These are phyloP conservation scores for Pontederia paniculata DNA, from an alignment of 176 grass and related monocot genomes.

Conservation along the genomic window DNA sequence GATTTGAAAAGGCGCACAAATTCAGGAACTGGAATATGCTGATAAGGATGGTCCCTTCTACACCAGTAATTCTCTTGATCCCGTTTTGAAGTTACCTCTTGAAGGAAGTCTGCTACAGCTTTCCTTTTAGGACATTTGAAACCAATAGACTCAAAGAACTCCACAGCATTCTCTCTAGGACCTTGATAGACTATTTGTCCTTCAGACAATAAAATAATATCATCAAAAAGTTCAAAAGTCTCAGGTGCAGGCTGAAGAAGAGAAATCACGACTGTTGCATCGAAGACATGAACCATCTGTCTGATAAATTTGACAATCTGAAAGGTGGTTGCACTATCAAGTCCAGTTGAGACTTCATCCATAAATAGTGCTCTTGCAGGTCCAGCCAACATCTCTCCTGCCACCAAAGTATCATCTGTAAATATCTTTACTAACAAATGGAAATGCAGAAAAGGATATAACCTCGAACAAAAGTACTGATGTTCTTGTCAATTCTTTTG, in stretches of 20 bases:
- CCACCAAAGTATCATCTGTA: neutral
- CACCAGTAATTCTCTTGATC: constrained; percentile 56
- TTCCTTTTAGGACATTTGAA: constrained; percentile 60
- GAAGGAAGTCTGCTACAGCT: constrained; percentile 55
- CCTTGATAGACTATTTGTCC: constrained; percentile 62
- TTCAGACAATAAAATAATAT: constrained; percentile 51
- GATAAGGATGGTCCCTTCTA: constrained; percentile 22
- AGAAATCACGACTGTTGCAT: constrained; percentile 50
- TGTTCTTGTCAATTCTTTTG: too few relatives aligned
- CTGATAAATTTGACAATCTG: constrained; percentile 51
- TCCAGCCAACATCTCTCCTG: constrained; percentile 63
- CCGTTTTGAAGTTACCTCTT: constrained; percentile 59
- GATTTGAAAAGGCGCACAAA: constrained; percentile 36
- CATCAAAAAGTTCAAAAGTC: constrained; percentile 64
- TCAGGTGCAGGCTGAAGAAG: constrained; percentile 65
- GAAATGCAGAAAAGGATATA: too few relatives aligned
- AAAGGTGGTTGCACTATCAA: constrained; percentile 68
- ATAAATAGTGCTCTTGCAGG: constrained; percentile 56
- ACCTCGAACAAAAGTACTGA: too few relatives aligned
- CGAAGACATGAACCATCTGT: constrained; percentile 56
- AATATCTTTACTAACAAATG: neutral
- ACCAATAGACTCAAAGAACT: constrained; percentile 46
- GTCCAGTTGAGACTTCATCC: constrained; percentile 73
- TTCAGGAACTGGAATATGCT: constrained; percentile 27
- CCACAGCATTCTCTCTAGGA: constrained; percentile 36